Percentiles rank a stretch among this genome's conserved stretches.
Evolutionary conservation across 305 asterid genomes (phyloP).

Genomic region (Rubia occidens): DNA sequence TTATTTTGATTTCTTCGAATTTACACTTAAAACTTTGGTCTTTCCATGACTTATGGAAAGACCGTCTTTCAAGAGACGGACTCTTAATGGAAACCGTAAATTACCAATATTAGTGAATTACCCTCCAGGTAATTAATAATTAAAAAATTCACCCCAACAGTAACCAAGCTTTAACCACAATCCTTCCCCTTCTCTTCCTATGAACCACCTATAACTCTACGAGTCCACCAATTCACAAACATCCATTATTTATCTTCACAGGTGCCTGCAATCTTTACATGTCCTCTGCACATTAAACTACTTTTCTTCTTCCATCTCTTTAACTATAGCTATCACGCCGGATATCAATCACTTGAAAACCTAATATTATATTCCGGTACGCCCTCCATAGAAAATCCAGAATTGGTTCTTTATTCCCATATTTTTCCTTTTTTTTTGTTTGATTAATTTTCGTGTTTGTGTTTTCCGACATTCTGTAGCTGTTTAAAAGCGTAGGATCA

Average conservation of each 20-base stretch:
- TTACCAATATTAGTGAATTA: neutral
- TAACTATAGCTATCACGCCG: neutral
- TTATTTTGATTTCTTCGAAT: too few relatives aligned
- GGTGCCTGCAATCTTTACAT: conserved; percentile 19
- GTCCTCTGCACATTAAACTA: conserved; percentile 1
- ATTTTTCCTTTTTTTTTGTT: neutral
- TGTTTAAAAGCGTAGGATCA: neutral
- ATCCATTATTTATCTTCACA: neutral
- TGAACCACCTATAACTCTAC: conserved; percentile 13
- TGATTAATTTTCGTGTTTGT: neutral
- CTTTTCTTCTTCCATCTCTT: conserved; percentile 9
- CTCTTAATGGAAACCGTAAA: neutral
- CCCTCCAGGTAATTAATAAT: neutral
- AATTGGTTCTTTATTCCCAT: too few relatives aligned
- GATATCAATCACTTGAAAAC: conserved; percentile 1
- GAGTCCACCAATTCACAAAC: conserved; percentile 14
- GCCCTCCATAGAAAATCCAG: neutral
- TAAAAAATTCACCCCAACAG: neutral
- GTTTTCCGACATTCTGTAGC: neutral
- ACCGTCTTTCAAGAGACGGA: too few relatives aligned
- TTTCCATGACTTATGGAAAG: too few relatives aligned
- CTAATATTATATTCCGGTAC: conserved; percentile 3
- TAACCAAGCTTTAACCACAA: neutral
- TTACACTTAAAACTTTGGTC: too few relatives aligned
- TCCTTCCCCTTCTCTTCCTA: conserved; percentile 7